Conservation (phyloP, 129 eudicot genomes). For the Flaveria robusta region DNA sequence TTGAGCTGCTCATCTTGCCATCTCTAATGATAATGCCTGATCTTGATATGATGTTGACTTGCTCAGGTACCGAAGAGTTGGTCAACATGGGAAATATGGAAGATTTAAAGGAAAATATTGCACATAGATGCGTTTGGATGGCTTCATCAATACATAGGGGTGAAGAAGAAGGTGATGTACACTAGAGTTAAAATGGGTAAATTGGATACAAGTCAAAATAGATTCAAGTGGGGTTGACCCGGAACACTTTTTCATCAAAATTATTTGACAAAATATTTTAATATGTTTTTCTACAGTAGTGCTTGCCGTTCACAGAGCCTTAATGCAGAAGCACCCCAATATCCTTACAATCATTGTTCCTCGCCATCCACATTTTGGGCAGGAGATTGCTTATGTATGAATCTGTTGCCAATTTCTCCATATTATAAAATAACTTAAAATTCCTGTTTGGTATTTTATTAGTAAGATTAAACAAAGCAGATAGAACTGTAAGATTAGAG, state of each 20-base stretch:
- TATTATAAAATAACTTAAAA: not conserved
- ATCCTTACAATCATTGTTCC: constrained; percentile 75
- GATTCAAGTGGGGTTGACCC: constrained; percentile 9
- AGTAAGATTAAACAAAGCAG: not conserved
- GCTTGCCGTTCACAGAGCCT: constrained; percentile 62
- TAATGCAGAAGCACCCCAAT: constrained; percentile 58
- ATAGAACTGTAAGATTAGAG: not conserved
- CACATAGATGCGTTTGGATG: constrained; percentile 81
- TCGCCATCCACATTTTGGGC: constrained; percentile 72
- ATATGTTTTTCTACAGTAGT: constrained; percentile 59
- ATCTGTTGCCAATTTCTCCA: constrained; percentile 23
- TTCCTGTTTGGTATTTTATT: not conserved
- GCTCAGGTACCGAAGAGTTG: constrained; percentile 56
- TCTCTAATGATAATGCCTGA: not conserved
- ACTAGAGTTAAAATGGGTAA: not conserved
- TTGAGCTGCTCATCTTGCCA: not conserved
- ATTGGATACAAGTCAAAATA: constrained; percentile 7
- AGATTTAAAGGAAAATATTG: constrained; percentile 49
- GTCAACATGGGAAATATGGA: constrained; percentile 35
- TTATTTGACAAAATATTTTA: not conserved
- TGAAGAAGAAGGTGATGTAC: constrained; percentile 75
- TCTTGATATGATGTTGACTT: constrained; percentile 11
- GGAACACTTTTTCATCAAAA: not conserved
- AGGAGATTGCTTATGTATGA: constrained; percentile 65
- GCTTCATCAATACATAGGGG: constrained; percentile 94